Base-by-base conservation (phyloP, 495 filamentous ascomycete species). In the Bacidia gigantensis region DNA sequence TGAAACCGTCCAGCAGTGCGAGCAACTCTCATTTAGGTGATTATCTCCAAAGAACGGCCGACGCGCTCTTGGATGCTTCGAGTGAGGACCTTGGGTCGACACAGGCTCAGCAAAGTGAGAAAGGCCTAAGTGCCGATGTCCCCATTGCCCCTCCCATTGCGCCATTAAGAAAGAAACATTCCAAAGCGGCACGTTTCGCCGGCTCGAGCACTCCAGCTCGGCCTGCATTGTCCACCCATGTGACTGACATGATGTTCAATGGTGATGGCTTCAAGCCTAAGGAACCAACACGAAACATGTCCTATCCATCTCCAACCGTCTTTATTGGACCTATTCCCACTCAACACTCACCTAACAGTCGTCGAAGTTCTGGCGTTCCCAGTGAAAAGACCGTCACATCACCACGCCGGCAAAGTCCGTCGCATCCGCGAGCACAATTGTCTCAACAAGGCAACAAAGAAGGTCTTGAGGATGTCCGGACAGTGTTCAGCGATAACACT, bases 221-320 rank as follows among this genome's bases (percentile, higher is more conserved):
- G 9, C 55, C 55, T 18, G 42, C 45, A 26, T 49, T 58, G 20
- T 44, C 32, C 14, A 50, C 18, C 2, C 43, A 39, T 26, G 32
- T 11, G n/a, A 60, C 49, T n/a, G 56, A 60, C 7, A 46, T 42
- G 0, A 51, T 56, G 45, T 55, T 53, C 32, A 56, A 51, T 32
- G 55, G 25, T 39, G 54, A 52, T 10, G 18, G 23, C 12, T 29
- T 46, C 39, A 49, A 44, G 45, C 21, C 47, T 0, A 45, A 21
- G 3, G 40, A 44, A 12, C 20, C 20, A 17, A 40, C 56, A 42
- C 50, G 53, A 42, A 56, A 48, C 7, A 22, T 51, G 12, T 58
- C 55, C 18, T 56, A 58, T 20, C 51, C 58, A 46, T 58, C 55
- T 21, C 58, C 58, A 46, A 29, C 40, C 2, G n/a, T 40, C 20